These are phyloP conservation scores for Yarrowia bubula DNA, from an alignment of 805 yeast species.

Conservation along the genomic window DNA sequence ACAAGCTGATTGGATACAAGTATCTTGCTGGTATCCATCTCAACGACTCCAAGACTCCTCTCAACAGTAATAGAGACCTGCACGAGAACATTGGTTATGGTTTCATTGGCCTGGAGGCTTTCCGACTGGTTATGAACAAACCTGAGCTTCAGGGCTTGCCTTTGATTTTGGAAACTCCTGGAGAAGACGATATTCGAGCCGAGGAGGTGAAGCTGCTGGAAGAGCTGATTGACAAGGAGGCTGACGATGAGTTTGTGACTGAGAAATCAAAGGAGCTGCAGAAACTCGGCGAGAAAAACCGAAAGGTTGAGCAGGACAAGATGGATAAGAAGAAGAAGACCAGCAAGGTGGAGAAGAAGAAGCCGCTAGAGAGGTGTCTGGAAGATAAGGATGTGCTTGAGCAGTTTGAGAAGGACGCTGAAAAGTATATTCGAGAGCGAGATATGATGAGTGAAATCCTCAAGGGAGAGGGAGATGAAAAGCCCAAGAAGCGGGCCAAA, in stretches of 20 bases:
- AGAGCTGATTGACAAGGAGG: conserved; percentile 64
- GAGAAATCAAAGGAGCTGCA: conserved; percentile 51
- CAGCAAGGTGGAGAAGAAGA: conserved; percentile 30
- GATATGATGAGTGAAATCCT: conserved; percentile 7
- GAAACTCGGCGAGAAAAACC: conserved; percentile 61
- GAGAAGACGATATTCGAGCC: conserved; percentile 52
- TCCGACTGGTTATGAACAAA: conserved; percentile 73
- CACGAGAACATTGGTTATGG: conserved; percentile 91
- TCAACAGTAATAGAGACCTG: conserved; percentile 84
- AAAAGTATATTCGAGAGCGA: conserved; percentile 1
- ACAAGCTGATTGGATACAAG: conserved; percentile 66
- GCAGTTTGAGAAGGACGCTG: conserved; percentile 6
- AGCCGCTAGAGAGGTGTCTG: conserved; percentile 15
- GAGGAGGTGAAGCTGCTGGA: conserved; percentile 76
- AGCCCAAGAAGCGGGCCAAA: conserved; percentile 21
- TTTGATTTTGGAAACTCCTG: conserved; percentile 82
- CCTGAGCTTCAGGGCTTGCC: conserved; percentile 65
- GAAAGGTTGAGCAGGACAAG: conserved; percentile 66
- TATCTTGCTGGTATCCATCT: conserved; percentile 80
- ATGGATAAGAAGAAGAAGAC: conserved; percentile 54
- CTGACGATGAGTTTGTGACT: conserved; percentile 55
- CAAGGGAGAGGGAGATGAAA: conserved; percentile 17
- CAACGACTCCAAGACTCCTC: conserved; percentile 93
- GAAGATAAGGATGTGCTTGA: conserved; percentile 2
- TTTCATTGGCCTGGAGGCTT: conserved; percentile 81